These are phyloP conservation scores for Schwanniomyces vanrijiae DNA, from an alignment of 805 yeast species.

Conservation along the genomic window DNA sequence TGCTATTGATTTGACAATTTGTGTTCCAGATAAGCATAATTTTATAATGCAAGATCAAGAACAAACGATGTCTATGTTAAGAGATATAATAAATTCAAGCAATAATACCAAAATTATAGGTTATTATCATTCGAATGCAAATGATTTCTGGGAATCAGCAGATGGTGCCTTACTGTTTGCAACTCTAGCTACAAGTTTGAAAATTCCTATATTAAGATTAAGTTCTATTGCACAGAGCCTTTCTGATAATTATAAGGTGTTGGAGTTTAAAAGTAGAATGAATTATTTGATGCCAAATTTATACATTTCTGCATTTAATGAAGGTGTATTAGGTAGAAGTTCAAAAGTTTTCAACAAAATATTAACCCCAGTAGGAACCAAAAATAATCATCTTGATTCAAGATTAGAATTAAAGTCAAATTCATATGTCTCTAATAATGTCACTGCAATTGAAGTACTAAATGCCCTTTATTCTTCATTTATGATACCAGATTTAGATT, in stretches of 20 bases:
- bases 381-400: neutral
- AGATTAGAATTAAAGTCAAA: neutral
- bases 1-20: conserved; percentile 5
- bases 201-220: conserved; percentile 5
- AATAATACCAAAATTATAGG: conserved; percentile 11
- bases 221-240: conserved; percentile 6
- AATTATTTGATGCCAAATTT: conserved; percentile 5
- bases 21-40: conserved; percentile 1
- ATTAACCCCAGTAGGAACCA: conserved; percentile 11
- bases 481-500: conserved; percentile 9
- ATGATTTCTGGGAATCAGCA: conserved; percentile 9
- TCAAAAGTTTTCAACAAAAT: conserved; percentile 11
- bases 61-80: conserved; percentile 1
- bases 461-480: conserved; percentile 8
- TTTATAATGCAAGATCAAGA: conserved; percentile 1
- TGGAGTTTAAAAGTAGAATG: conserved; percentile 3
- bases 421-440: neutral
- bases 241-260: conserved; percentile 9
- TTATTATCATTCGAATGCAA: conserved; percentile 4
- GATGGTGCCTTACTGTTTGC: conserved; percentile 4
- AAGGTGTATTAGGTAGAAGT: conserved; percentile 9
- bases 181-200: conserved; percentile 6
- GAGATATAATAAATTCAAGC: conserved; percentile 1
- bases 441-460: conserved; percentile 6
- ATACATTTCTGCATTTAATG: conserved; percentile 9